Evolutionary conservation across 2,329 filamentous ascomycete genomes (phyloP), one percentile per base, ranked within the genome.

Genomic region (Helminthosporium solani): DNA sequence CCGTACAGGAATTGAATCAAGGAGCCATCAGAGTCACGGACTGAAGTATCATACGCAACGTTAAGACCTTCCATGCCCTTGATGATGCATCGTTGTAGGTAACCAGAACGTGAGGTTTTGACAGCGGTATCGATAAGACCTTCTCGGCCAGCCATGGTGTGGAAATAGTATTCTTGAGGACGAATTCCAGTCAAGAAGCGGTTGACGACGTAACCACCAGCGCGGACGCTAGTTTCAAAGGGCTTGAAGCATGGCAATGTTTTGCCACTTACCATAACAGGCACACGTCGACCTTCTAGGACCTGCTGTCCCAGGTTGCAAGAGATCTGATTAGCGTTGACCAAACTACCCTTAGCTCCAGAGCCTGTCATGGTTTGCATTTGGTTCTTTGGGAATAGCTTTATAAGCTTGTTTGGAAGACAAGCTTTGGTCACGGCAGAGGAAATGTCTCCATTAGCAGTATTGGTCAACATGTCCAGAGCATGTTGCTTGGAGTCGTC

Each of bases 301-400:
- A 96, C 90, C 68, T 99, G 94, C 67, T 99, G 94, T 41, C 94
- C 94, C 33, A 99, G 80, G 66, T 99, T 96, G 71, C 92, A 97
- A 20, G 92, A 97, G 70, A 99, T 99, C 50, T 96, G 83, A 63
- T 95, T 96, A 40, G 94, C 94, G 67, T 99, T 99, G 71, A 99
- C 94, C 61, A 82, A 78, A 44, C 83, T 87, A 67, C 94, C 94
- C 75, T 99, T 99, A 41, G 94, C 94, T 70, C 94, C 94, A 46
- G 94, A 96, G 12, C 86, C 87, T 18, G 94, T 99, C 94, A 99
- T 99, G 55, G 88, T 84, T 77, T 99, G 94, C 92, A 99, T 99
- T 73, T 97, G 92, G 65, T 99, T 99, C 65, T 86, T 87, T 1
- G 94, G 94, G 71, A 99, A 99, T 7, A 87, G 83, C 73, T 97